Base-by-base conservation (phyloP, 352 stramenopile species). In the Phytophthora citrophthora region DNA sequence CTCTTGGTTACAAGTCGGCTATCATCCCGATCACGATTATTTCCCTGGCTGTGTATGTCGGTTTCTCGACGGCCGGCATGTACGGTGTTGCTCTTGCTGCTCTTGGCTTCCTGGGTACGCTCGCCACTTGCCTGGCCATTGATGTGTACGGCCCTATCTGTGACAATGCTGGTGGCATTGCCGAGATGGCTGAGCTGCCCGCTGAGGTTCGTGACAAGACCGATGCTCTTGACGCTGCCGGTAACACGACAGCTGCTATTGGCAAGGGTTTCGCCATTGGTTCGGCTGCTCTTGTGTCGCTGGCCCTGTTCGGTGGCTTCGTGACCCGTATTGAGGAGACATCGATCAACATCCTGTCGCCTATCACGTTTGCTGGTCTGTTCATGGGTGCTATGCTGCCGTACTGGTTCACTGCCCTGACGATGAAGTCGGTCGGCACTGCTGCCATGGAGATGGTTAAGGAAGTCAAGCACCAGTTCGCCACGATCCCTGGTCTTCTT, bases 221-320 rank as follows among this genome's bases (percentile, higher is more conserved):
- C 24, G 98, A 99, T 86, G 96, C 97, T 58, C 95, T 99, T 48
- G 98, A 99, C 81, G 96, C 98, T 70, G 97, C 97, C 46, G 98
- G 98, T 73, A 99, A 99, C 88, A 99, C 97, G 61, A 99, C 98
- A 41, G 97, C 97, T 66, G 98, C 97, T 41, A 99, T 99, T 66
- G 97, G 97, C 73, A 99, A 99, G 89, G 98, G 98, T 66, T 99
- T 99, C 69, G 97, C 98, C 32, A 99, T 99, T 73, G 97, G 97
- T 53, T 99, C 97, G 65, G 98, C 98, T 68, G 97, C 97, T 56
- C 91, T 99, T 61, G 97, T 99, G 60, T 99, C 97, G 48, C 84
- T 99, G 45, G 96, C 97, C 34, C 88, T 99, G 34, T 99, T 99
- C 70, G 97, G 96, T 75, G 97, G 97, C 38, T 99, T 99, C 70